Conservation (phyloP, 176 grass and related monocot genomes). For the Musa acuminata region DNA sequence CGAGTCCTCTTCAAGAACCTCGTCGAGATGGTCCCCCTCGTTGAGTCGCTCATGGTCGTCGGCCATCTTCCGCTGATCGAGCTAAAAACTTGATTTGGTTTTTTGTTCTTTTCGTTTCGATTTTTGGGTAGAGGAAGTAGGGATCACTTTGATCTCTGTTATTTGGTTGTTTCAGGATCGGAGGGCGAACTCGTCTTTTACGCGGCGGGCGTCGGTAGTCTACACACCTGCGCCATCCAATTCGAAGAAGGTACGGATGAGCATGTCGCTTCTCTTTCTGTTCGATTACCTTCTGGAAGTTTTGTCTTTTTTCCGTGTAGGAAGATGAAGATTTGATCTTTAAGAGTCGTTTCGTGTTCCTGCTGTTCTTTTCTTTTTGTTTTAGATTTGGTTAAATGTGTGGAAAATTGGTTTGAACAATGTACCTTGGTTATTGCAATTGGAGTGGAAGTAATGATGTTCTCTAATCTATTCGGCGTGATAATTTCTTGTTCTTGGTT, state of each 20-base stretch:
- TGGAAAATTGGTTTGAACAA: neutral
- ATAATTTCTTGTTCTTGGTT: neutral
- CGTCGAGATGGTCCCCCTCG: conserved; percentile 92
- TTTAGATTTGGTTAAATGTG: neutral
- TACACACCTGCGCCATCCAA: conserved; percentile 74
- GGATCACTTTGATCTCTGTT: neutral
- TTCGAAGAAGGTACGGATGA: conserved; percentile 48
- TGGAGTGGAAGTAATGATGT: too few species aligned
- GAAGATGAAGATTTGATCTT: neutral
- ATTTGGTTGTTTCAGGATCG: conserved; percentile 37
- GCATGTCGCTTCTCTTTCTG: neutral
- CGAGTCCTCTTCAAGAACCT: conserved; percentile 93
- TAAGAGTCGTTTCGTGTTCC: neutral
- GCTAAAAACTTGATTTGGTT: conserved; percentile 1
- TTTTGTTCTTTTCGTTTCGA: neutral
- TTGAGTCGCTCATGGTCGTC: conserved; percentile 88
- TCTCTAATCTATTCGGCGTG: neutral
- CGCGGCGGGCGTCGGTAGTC: conserved; percentile 57
- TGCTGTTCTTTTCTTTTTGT: neutral
- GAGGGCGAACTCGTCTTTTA: conserved; percentile 69
- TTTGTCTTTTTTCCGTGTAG: neutral
- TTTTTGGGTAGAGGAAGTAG: neutral
- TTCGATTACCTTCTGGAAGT: neutral
- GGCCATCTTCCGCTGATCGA: neutral
- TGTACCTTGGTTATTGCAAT: neutral